Evolutionary conservation across 345 rosid genomes (phyloP).

Genomic region (Murraya paniculata): DNA sequence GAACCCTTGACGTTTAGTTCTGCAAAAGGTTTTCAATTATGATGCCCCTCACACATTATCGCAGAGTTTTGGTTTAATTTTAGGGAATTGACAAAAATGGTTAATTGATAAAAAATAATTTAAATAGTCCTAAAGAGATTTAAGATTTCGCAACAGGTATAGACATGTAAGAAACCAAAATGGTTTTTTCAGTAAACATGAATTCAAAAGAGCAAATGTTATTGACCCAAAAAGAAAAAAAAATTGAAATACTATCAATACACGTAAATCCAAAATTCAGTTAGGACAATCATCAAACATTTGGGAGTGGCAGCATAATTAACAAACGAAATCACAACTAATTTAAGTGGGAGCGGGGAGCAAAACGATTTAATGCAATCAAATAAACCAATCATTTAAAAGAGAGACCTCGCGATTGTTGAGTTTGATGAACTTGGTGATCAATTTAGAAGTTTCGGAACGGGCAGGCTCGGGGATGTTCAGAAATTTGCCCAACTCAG

Average conservation of each 20-base stretch:
- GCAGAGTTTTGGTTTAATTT: neutral
- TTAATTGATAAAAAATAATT: neutral
- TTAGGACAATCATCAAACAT: conserved; percentile 6
- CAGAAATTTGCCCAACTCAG: conserved; percentile 40
- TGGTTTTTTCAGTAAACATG: neutral
- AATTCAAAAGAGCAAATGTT: neutral
- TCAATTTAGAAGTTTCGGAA: conserved; percentile 34
- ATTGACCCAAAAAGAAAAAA: too few species aligned
- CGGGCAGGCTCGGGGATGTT: conserved; percentile 34
- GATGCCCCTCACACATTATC: neutral
- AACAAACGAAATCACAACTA: neutral
- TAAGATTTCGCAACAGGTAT: neutral
- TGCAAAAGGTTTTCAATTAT: neutral
- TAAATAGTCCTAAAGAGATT: neutral
- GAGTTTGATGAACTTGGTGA: conserved; percentile 51
- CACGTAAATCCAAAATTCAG: neutral
- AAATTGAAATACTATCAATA: too few species aligned
- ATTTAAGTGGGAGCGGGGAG: neutral
- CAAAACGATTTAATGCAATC: neutral
- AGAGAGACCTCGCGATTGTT: conserved; percentile 39
- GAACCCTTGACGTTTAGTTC: neutral
- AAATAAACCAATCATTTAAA: neutral
- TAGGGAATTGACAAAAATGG: neutral
- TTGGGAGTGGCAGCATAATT: neutral
- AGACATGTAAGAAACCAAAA: neutral